Base-by-base conservation (phyloP, 192 early-diverging fungal genomes). In the Spinellus fusiger region DNA sequence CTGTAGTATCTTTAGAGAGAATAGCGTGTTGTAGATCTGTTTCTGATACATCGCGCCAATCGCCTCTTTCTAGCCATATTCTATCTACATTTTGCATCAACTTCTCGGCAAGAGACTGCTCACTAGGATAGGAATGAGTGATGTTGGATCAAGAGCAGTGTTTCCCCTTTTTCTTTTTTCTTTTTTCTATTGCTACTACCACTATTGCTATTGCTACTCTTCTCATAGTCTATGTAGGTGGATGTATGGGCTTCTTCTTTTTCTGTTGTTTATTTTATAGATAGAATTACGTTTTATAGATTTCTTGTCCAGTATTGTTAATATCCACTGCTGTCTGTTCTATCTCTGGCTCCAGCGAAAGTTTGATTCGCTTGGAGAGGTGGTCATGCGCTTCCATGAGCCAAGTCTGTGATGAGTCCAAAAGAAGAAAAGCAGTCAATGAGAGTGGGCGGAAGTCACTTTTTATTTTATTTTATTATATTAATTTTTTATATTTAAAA, bases 61-160 rank as follows among this genome's bases (percentile, higher is more conserved):
- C 71, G 8, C 62, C 59, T 50, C 65, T 62, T 33, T 73, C 71
- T 50, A 61, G 61, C 71, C 71, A 73, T 22, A 73, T 68, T 15
- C 71, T 61, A 61, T 73, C 66, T 27, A 68, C 71, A 28, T 68
- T 67, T 27, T 63, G 64, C 65, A 68, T 73, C 18, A 73, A 51
- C 35, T 68, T 58, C 34, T 73, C 66, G 2, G 55, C 58, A 18
- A 73, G 55, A 4, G 62, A 33, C n/a, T 51, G 31, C 53, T 73
- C 66, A 44, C 71, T 73, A 32, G 56, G 6, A 15, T 20, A 25
- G 26, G 18, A 5, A 13, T 1, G 15, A 38, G 27, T 9, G 51
- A 25, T 31, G n/a, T 38, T 15, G 16, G n/a, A 44, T 22, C 0
- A n/a, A 5, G 9, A 13, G 16, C 7, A 31, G 16, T 16, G 2